phyloP scores from a whole-genome alignment of 352 stramenopile species.

The Phytophthora megakarya region DNA sequence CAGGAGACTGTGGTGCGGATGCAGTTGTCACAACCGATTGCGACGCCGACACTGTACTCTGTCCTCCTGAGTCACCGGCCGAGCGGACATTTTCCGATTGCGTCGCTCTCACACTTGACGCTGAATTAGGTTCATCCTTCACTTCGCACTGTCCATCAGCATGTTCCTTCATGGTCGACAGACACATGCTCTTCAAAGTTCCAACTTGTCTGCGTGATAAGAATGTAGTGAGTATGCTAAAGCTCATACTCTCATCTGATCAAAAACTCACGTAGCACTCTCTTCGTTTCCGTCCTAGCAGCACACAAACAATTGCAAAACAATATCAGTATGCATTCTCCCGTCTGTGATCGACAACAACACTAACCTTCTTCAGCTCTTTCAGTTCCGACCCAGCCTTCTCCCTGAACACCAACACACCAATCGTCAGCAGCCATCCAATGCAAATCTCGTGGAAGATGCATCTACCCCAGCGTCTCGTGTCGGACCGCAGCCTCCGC shows the following conservation, averaged over 20 bases:
- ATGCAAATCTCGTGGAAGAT: slow-evolving; percentile 13
- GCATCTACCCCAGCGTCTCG: slow-evolving; percentile 19
- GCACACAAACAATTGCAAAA: slow-evolving; percentile 3
- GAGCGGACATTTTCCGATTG: not conserved
- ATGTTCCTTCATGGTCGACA: slow-evolving; percentile 29
- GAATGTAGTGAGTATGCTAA: slow-evolving; percentile 9
- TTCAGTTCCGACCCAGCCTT: not conserved
- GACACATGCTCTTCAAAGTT: slow-evolving; percentile 38
- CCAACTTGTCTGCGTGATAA: slow-evolving; percentile 29
- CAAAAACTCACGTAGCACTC: slow-evolving; percentile 12
- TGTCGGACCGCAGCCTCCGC: not conserved
- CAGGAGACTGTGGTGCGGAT: slow-evolving; percentile 32
- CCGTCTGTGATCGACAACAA: not conserved
- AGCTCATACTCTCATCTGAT: not conserved
- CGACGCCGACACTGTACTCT: not conserved
- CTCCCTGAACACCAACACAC: not conserved
- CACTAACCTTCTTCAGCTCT: slow-evolving; percentile 13
- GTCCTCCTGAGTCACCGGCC: not conserved
- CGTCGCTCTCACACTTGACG: not conserved
- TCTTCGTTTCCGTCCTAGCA: slow-evolving; percentile 10
- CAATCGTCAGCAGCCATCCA: slow-evolving; percentile 8
- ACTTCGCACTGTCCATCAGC: not conserved
- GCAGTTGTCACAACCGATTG: slow-evolving; percentile 7
- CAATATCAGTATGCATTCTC: not conserved
- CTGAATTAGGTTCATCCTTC: not conserved